Base-by-base conservation (phyloP, 2,329 filamentous ascomycete species). In the Teratosphaeria epicoccoides region DNA sequence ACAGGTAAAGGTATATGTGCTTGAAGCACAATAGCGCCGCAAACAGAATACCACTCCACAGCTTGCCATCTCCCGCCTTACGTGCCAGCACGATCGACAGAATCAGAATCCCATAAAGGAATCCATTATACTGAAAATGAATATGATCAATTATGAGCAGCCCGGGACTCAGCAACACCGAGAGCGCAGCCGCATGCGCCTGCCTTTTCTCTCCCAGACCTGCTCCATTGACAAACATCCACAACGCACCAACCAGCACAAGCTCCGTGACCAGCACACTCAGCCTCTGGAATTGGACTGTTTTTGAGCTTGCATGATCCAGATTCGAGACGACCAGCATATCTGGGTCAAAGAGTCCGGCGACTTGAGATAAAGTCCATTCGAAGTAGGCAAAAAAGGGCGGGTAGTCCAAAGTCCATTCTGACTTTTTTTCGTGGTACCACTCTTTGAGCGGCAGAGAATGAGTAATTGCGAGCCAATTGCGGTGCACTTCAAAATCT, bases 361-460 rank as follows among this genome's bases (percentile, higher is more conserved):
- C 93, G 52, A 83, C 75, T 63, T 93, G 87, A 46, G 91, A 93
- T 62, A 98, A 77, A 44, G 83, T 68, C 88, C 88, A 97, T 76
- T 98, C 93, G 72, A 97, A 96, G 68, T 87, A 90, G 60, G 93
- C 93, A 66, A 98, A 98, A 73, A 97, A 96, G 6, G 93, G 93
- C 26, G 93, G 93, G 68, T 98, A 98, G 73, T 98, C 93, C 65
- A 98, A 84, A 0, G 93, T 98, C 93, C 93, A 98, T 88, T 97
- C 88, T 53, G 93, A 98, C 1, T 90, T 95, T 73, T 90, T 85
- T 76, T 98, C 93, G 66, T 85, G 90, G 72, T 98, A 98, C 93
- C 93, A 98, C 60, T 94, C 77, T 69, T 86, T 82, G 48, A 90
- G 72, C 2, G 91, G 87, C 20, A 97, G 78, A 55, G 87, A 95